A percentile compares a stretch with the other conserved stretches of the same genome.
These are phyloP conservation scores for Pythium utonaiense DNA, from an alignment of 352 stramenopile species.

Conservation along the genomic window DNA sequence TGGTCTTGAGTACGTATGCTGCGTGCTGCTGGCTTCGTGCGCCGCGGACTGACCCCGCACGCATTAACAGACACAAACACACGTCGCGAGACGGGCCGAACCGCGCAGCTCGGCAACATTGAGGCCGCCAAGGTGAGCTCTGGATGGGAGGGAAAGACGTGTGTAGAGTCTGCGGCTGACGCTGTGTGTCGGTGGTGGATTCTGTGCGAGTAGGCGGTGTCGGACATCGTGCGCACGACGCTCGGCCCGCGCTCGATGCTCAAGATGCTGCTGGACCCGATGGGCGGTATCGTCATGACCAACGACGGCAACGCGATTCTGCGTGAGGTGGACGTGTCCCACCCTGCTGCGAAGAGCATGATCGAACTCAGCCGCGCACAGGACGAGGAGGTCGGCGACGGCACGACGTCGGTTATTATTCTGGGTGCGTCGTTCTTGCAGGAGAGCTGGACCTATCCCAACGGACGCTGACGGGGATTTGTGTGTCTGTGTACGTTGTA, in stretches of 20 bases:
- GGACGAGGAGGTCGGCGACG: constrained; percentile 99
- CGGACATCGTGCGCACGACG: constrained; percentile 99
- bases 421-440: constrained; percentile 56
- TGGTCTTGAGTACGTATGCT: constrained; percentile 91
- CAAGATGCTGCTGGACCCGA: constrained; percentile 99
- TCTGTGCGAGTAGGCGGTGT: constrained; percentile 67
- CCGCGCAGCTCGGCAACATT: constrained; percentile 98
- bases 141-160: not conserved
- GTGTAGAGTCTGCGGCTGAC: not conserved
- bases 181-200: not conserved
- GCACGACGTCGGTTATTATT: constrained; percentile 99
- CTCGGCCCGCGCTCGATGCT: constrained; percentile 98
- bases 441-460: not conserved
- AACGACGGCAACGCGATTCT: constrained; percentile 99
- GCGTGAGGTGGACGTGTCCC: constrained; percentile 96
- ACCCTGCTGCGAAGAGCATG: constrained; percentile 99
- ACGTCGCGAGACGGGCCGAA: constrained; percentile 96
- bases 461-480: not conserved
- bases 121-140: constrained; percentile 87
- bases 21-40: not conserved
- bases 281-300: constrained; percentile 99
- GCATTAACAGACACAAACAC: constrained; percentile 91
- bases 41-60: not conserved
- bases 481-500: constrained; percentile 21
- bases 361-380: constrained; percentile 98